phyloP scores from a whole-genome alignment of 2,329 filamentous ascomycete genomes.

The Pseudogymnoascus sp. region DNA sequence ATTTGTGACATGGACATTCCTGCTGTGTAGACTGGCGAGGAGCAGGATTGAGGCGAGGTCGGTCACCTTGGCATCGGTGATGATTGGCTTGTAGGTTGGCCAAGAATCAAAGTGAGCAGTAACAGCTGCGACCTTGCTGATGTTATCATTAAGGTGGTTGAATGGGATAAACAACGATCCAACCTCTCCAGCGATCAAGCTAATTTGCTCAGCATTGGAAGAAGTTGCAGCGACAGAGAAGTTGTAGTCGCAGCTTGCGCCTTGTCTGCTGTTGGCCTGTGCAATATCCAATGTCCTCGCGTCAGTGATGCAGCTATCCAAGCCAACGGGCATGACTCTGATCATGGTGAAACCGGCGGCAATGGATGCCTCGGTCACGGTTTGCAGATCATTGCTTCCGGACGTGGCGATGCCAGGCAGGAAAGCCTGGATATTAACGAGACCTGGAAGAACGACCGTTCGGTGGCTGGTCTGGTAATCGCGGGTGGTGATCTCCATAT shows the following conservation, averaged over 20 bases:
- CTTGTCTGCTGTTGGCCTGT: slow-evolving; percentile 60
- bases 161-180: slow-evolving; percentile 78
- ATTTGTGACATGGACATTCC: slow-evolving; percentile 71
- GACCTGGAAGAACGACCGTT: slow-evolving; percentile 62
- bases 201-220: slow-evolving; percentile 66
- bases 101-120: slow-evolving; percentile 72
- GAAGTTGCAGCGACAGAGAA: slow-evolving; percentile 69
- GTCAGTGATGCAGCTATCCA: slow-evolving; percentile 66
- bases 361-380: slow-evolving; percentile 65
- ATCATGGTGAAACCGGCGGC: slow-evolving; percentile 74
- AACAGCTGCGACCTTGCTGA: slow-evolving; percentile 73
- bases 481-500: slow-evolving; percentile 71
- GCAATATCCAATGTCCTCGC: slow-evolving; percentile 62
- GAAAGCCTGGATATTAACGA: slow-evolving; percentile 74
- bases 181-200: slow-evolving; percentile 62
- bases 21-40: slow-evolving; percentile 67
- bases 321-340: slow-evolving; percentile 66
- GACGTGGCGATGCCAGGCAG: slow-evolving; percentile 62
- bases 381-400: slow-evolving; percentile 59
- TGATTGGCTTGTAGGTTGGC: slow-evolving; percentile 69
- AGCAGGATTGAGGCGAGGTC: slow-evolving; percentile 74
- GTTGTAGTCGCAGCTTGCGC: slow-evolving; percentile 70
- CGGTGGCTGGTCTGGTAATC: slow-evolving; percentile 90
- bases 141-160: slow-evolving; percentile 70
- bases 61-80: slow-evolving; percentile 73